These are phyloP conservation scores for Hordeum pubiflorum DNA, from an alignment of 202 grass and related monocot species.

Conservation along the genomic window DNA sequence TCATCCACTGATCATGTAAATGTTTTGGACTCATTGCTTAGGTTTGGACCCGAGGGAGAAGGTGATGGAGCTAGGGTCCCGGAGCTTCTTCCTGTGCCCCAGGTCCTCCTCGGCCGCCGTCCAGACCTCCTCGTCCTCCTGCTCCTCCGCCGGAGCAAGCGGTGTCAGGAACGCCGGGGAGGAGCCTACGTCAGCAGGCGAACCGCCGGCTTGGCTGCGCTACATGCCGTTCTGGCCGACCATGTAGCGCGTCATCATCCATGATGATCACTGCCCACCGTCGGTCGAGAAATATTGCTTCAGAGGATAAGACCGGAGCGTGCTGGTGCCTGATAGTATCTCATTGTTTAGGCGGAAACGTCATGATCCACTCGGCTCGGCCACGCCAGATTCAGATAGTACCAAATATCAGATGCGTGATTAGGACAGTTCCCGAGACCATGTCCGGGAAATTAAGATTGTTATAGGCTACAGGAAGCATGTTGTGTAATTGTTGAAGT, in stretches of 20 bases:
- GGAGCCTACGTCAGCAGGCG: slow-evolving; percentile 7
- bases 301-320: neutral
- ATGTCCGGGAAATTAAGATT: neutral
- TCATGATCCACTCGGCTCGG: neutral
- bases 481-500: neutral
- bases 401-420: neutral
- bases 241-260: slow-evolving; percentile 12
- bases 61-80: slow-evolving; percentile 64
- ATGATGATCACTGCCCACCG: neutral
- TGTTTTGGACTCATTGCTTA: slow-evolving; percentile 12
- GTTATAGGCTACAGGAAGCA: neutral
- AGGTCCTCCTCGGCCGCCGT: slow-evolving; percentile 21
- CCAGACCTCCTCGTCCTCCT: slow-evolving; percentile 16
- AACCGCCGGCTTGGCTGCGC: slow-evolving; percentile 23
- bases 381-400: neutral
- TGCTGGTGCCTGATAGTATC: neutral
- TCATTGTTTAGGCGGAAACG: neutral
- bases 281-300: neutral
- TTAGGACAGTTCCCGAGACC: neutral
- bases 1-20: neutral
- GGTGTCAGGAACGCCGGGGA: neutral
- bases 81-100: slow-evolving; percentile 88
- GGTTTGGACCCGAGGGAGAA: slow-evolving; percentile 67
- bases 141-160: slow-evolving; percentile 25
- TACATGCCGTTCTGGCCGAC: slow-evolving; percentile 32